Evolutionary conservation across 257 asterid species (phyloP).

Genomic region (Scutellaria barbata): DNA sequence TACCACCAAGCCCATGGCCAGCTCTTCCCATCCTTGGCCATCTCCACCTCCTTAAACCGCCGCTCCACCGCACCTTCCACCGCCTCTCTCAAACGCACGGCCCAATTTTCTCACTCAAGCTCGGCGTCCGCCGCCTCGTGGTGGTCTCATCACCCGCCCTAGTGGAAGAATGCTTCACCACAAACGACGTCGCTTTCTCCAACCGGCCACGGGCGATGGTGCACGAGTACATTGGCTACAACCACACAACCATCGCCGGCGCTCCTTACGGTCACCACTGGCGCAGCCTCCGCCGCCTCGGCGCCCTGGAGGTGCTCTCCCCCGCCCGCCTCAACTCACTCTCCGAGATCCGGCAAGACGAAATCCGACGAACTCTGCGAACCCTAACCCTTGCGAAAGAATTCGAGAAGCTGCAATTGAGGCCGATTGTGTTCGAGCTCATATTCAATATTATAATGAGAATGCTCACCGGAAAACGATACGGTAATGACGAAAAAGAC

Average conservation of each 20-base stretch:
- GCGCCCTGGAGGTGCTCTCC: slow-evolving; percentile 45
- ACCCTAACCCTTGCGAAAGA: background rate
- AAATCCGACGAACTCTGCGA: slow-evolving; percentile 26
- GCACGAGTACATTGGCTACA: slow-evolving; percentile 50
- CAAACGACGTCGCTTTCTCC: slow-evolving; percentile 50
- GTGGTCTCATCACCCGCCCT: slow-evolving; percentile 49
- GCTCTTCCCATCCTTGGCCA: slow-evolving; percentile 51
- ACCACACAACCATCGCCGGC: slow-evolving; percentile 49
- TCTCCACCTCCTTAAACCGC: slow-evolving; percentile 54
- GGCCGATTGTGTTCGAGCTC: slow-evolving; percentile 41
- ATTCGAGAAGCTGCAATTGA: slow-evolving; percentile 27
- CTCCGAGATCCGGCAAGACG: slow-evolving; percentile 41
- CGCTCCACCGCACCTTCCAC: slow-evolving; percentile 56
- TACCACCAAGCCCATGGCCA: slow-evolving; percentile 43
- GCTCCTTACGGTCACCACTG: slow-evolving; percentile 52
- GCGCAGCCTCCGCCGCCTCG: slow-evolving; percentile 55
- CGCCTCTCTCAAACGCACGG: slow-evolving; percentile 43
- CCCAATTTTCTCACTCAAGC: slow-evolving; percentile 53
- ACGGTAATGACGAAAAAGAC: slow-evolving; percentile 12
- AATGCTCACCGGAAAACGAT: slow-evolving; percentile 43
- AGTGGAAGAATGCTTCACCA: slow-evolving; percentile 48
- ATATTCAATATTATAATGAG: slow-evolving; percentile 42
- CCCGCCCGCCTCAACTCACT: slow-evolving; percentile 44
- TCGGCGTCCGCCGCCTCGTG: slow-evolving; percentile 50
- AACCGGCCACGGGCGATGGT: slow-evolving; percentile 45